A percentile compares a stretch with the other conserved stretches of the same genome.
Evolutionary conservation across 106 monocot genomes (phyloP).

Genomic region (Platanthera zijinensis): DNA sequence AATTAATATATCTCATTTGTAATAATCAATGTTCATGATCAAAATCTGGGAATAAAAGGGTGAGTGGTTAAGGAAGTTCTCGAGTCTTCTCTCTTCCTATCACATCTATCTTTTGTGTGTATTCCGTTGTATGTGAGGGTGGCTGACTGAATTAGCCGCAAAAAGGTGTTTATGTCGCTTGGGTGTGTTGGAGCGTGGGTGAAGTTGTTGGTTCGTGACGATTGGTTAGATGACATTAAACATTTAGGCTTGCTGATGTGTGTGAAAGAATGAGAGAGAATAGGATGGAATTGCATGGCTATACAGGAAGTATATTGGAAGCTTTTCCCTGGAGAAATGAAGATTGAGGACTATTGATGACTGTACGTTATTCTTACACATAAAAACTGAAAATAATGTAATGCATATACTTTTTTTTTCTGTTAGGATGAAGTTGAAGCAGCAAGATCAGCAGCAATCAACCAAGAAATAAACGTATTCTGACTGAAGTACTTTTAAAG

Average conservation of each 20-base stretch:
- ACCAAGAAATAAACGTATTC: constrained; percentile 69
- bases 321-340: background rate
- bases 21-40: too few species aligned
- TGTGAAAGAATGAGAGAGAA: background rate
- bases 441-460: constrained; percentile 48
- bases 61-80: too few species aligned
- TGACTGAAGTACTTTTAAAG: constrained; percentile 77
- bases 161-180: too few species aligned
- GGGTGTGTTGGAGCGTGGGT: too few species aligned
- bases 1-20: too few species aligned
- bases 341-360: background rate
- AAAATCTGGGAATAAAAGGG: too few species aligned
- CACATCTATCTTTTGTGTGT: too few species aligned
- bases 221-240: background rate
- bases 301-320: background rate
- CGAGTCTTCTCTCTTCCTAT: too few species aligned
- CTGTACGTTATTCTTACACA: background rate
- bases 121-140: too few species aligned
- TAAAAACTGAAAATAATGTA: background rate
- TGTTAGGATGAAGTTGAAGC: constrained; percentile 60
- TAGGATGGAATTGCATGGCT: background rate
- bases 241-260: background rate
- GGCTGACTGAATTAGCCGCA: too few species aligned
- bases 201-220: too few species aligned
- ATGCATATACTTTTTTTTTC: background rate